A percentile compares a stretch with the other conserved stretches of the same genome.
These are phyloP conservation scores for Beauveria scarabaeidicola DNA, from an alignment of 2,329 filamentous ascomycete genomes.

Conservation along the genomic window DNA sequence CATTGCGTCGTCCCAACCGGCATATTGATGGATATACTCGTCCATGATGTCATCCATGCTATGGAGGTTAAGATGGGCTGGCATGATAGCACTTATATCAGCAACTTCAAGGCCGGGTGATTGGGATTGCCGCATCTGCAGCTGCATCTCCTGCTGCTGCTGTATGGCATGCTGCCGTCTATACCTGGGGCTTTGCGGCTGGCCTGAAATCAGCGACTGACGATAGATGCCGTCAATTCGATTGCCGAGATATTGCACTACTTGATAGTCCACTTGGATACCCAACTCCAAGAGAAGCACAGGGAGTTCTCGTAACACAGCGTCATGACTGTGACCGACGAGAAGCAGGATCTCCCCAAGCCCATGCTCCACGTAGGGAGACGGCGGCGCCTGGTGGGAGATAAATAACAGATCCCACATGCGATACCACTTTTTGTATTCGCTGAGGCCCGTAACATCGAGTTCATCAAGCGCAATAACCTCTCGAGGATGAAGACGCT, in stretches of 20 bases:
- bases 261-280: background rate
- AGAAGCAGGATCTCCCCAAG: background rate
- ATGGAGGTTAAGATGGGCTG: too few relatives aligned
- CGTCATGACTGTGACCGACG: background rate
- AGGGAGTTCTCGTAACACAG: too few relatives aligned
- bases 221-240: too few relatives aligned
- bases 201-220: too few relatives aligned
- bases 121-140: background rate
- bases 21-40: too few relatives aligned
- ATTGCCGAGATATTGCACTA: background rate
- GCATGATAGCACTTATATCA: too few relatives aligned
- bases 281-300: too few relatives aligned
- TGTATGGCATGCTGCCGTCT: background rate
- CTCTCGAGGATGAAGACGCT: background rate
- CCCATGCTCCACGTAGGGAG: background rate
- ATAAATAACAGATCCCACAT: background rate
- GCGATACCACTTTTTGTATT: background rate
- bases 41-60: too few relatives aligned
- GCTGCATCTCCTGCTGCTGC: background rate
- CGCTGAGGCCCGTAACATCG: background rate
- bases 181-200: background rate
- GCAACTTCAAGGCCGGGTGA: too few relatives aligned
- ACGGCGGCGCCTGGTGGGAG: background rate
- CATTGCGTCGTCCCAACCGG: too few relatives aligned
- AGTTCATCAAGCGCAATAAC: background rate